These are phyloP conservation scores for Chlorella sorokiniana DNA, from an alignment of 139 green algal species.

Conservation along the genomic window DNA sequence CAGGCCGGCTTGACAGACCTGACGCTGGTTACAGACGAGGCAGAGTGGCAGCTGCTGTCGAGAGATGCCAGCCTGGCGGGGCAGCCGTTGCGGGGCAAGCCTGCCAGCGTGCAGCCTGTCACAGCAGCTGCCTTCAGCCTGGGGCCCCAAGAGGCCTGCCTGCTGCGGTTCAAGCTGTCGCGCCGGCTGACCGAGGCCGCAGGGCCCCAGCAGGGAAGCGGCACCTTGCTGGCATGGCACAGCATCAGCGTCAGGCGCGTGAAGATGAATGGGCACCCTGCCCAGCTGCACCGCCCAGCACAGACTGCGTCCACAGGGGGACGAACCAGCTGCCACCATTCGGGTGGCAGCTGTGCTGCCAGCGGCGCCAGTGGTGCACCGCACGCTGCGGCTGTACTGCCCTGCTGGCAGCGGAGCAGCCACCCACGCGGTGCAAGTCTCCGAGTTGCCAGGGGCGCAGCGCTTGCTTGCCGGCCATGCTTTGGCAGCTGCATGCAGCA, in stretches of 20 bases:
- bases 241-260: background rate
- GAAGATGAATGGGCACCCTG: background rate
- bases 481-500: background rate
- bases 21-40: background rate
- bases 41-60: background rate
- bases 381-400: constrained; percentile 20
- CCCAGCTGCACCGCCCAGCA: background rate
- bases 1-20: background rate
- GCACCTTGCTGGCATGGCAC: background rate
- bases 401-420: background rate
- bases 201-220: background rate
- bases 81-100: background rate
- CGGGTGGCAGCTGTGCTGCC: background rate
- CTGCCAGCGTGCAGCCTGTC: background rate
- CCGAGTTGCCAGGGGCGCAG: background rate
- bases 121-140: background rate
- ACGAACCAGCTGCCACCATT: background rate
- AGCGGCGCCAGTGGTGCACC: background rate
- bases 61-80: background rate
- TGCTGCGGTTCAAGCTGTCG: constrained; percentile 17
- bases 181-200: background rate
- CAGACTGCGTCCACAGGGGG: no score
- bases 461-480: background rate
- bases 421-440: background rate
- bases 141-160: constrained; percentile 4